Evolutionary conservation across 768 basidiomycete species (phyloP).

Genomic region (Tricholoma sp.): DNA sequence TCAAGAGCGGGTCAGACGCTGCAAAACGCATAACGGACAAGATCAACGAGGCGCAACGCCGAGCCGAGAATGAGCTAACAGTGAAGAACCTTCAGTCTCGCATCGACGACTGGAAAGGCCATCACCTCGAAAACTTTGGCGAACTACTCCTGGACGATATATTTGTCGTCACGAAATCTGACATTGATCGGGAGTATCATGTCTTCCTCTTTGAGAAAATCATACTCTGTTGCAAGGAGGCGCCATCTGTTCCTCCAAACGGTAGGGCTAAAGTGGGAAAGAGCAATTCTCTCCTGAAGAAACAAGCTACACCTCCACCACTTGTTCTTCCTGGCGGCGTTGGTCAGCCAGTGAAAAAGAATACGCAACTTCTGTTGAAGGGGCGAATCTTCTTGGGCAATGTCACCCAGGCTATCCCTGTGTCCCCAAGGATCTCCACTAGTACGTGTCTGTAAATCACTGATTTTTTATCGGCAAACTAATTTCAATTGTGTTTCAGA

Average conservation of each 20-base stretch:
- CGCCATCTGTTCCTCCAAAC: slow-evolving; percentile 49
- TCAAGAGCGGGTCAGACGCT: slow-evolving; percentile 78
- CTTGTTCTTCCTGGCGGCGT: slow-evolving; percentile 45
- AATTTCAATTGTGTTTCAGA: slow-evolving; percentile 24
- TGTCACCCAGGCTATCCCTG: slow-evolving; percentile 75
- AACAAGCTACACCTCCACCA: slow-evolving; percentile 52
- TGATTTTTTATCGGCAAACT: slow-evolving; percentile 6
- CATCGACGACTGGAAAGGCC: slow-evolving; percentile 99
- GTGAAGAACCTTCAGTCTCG: slow-evolving; percentile 80
- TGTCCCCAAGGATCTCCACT: slow-evolving; percentile 48
- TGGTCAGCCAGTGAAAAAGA: slow-evolving; percentile 65
- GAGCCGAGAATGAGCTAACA: slow-evolving; percentile 87
- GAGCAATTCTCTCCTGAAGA: slow-evolving; percentile 87
- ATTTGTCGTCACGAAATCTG: slow-evolving; percentile 93
- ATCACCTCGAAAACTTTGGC: slow-evolving; percentile 92
- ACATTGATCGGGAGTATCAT: slow-evolving; percentile 95
- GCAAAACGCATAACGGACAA: slow-evolving; percentile 92
- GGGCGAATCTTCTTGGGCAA: slow-evolving; percentile 97
- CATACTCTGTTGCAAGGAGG: slow-evolving; percentile 97
- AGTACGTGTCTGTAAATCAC: slow-evolving; percentile 39
- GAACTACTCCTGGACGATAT: slow-evolving; percentile 91
- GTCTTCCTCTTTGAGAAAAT: slow-evolving; percentile 99
- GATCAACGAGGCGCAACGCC: slow-evolving; percentile 93
- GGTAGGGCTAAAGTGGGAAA: slow-evolving; percentile 70
- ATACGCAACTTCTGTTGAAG: slow-evolving; percentile 81